These are phyloP conservation scores for Funneliformis caledonium DNA, from an alignment of 371 early-diverging fungal genomes.

Conservation along the genomic window DNA sequence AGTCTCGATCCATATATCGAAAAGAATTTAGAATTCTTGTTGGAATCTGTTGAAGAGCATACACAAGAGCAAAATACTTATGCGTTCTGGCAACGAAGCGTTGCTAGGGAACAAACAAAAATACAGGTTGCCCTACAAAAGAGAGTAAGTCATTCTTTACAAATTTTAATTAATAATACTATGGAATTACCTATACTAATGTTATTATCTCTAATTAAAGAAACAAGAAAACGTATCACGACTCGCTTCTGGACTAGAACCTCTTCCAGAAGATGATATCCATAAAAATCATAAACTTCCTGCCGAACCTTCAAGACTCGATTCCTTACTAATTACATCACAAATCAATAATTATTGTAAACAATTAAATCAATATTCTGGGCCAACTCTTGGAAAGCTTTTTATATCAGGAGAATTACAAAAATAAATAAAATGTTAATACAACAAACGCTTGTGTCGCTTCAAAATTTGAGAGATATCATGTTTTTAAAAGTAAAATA, in stretches of 20 bases:
- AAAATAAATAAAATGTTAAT: conserved; percentile 51
- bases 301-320: conserved; percentile 89
- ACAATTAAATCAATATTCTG: conserved; percentile 89
- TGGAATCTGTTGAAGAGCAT: conserved; percentile 89
- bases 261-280: conserved; percentile 85
- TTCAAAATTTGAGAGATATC: background rate
- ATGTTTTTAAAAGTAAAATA: background rate
- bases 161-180: background rate
- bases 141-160: conserved; percentile 53
- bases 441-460: background rate
- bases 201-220: conserved; percentile 45
- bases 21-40: conserved; percentile 87
- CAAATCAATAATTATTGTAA: conserved; percentile 92
- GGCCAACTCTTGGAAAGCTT: conserved; percentile 85
- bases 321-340: conserved; percentile 83
- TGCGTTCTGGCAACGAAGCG: conserved; percentile 91
- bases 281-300: conserved; percentile 67
- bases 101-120: conserved; percentile 85
- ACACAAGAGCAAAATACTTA: conserved; percentile 91
- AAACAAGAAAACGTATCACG: conserved; percentile 82
- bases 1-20: conserved; percentile 81
- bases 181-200: background rate
- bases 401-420: conserved; percentile 81
- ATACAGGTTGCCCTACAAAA: conserved; percentile 64
- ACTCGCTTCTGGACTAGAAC: conserved; percentile 69